These are phyloP conservation scores for Austroboletus eburneus DNA, from an alignment of 768 basidiomycete genomes.

Conservation along the genomic window DNA sequence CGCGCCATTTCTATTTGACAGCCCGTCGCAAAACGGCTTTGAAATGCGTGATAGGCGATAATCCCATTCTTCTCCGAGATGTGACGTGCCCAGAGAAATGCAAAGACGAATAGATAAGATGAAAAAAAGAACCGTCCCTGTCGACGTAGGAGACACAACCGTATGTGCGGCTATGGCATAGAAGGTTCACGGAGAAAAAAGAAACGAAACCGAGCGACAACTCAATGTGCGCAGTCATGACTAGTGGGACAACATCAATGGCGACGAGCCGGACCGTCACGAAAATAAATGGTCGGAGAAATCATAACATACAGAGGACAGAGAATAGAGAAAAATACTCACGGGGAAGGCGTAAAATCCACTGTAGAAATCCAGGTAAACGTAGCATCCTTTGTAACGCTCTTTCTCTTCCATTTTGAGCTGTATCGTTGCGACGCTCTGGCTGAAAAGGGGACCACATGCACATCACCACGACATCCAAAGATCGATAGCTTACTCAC, in stretches of 20 bases:
- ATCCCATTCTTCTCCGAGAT: no score
- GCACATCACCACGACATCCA: neutral
- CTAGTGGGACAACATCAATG: no score
- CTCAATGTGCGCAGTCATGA: no score
- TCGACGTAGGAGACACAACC: neutral
- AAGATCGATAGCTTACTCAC: conserved; percentile 38
- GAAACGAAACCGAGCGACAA: no score
- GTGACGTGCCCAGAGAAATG: no score
- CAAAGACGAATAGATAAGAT: no score
- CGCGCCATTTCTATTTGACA: neutral
- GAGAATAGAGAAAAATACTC: no score
- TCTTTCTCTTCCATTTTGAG: conserved; percentile 67
- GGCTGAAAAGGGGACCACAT: conserved; percentile 41
- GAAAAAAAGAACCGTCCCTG: no score
- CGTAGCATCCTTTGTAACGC: conserved; percentile 56
- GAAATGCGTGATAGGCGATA: no score
- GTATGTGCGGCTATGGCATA: neutral
- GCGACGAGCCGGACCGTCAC: no score
- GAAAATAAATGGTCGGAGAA: neutral
- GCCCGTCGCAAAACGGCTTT: no score
- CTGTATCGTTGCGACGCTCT: conserved; percentile 73
- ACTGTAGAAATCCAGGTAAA: conserved; percentile 65
- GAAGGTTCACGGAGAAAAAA: no score
- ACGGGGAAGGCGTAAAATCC: conserved; percentile 88
- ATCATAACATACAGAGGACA: neutral